phyloP scores from a whole-genome alignment of 1,139 yeast genomes.

The Saccharomycopsis crataegensis region DNA sequence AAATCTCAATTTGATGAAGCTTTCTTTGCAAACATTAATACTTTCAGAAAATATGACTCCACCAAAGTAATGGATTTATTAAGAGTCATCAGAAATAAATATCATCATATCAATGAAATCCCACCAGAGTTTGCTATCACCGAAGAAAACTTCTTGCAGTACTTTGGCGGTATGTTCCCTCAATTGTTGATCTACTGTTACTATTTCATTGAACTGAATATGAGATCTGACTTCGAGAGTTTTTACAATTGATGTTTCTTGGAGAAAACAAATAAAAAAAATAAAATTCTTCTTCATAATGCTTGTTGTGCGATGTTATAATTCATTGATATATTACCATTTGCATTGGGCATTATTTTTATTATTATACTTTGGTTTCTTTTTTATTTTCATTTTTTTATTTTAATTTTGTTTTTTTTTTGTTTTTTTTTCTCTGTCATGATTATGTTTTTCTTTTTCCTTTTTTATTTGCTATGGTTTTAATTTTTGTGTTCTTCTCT shows the following conservation, averaged over 20 bases:
- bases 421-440: not conserved
- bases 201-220: constrained; percentile 48
- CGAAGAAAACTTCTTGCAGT: constrained; percentile 75
- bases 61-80: constrained; percentile 75
- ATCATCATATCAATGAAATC: constrained; percentile 87
- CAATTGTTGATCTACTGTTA: constrained; percentile 69
- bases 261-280: too few species aligned
- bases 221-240: constrained; percentile 42
- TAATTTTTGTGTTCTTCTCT: not conserved
- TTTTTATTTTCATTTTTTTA: not conserved
- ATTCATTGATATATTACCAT: too few species aligned
- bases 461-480: not conserved
- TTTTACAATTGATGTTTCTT: constrained; percentile 4
- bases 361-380: not conserved
- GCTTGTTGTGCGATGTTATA: not conserved
- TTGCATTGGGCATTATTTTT: not conserved
- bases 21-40: constrained; percentile 78
- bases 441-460: not conserved
- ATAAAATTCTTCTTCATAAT: not conserved
- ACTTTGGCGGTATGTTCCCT: constrained; percentile 73
- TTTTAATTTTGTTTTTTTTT: not conserved
- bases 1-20: constrained; percentile 58
- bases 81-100: constrained; percentile 85
- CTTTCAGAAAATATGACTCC: constrained; percentile 80
- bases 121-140: constrained; percentile 52